A percentile compares a stretch with the other conserved stretches of the same genome.
Evolutionary conservation across 2,329 filamentous ascomycete species (phyloP).

Genomic region (Monosporascus sp.): DNA sequence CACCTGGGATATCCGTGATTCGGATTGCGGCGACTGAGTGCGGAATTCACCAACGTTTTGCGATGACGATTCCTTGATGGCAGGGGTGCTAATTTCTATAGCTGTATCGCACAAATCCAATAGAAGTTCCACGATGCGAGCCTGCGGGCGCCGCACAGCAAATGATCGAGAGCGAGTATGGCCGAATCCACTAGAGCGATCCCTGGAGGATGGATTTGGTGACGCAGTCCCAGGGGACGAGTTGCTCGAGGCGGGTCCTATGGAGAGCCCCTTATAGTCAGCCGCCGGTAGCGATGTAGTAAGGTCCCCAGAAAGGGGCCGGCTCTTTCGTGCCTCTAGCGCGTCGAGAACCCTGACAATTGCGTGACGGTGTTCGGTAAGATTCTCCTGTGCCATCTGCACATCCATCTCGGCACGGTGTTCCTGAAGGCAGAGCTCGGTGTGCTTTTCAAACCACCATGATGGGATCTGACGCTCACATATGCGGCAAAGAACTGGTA

Average conservation of each 20-base stretch:
- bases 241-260: slow-evolving; percentile 68
- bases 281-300: slow-evolving; percentile 49
- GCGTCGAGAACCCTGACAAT: slow-evolving; percentile 95
- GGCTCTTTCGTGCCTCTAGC: slow-evolving; percentile 72
- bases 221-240: slow-evolving; percentile 70
- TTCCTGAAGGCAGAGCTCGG: slow-evolving; percentile 90
- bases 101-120: slow-evolving; percentile 95
- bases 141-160: slow-evolving; percentile 81
- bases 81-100: slow-evolving; percentile 88
- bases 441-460: slow-evolving; percentile 99
- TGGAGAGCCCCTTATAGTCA: slow-evolving; percentile 84
- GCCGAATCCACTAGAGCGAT: slow-evolving; percentile 71
- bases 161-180: slow-evolving; percentile 82
- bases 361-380: slow-evolving; percentile 87
- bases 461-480: slow-evolving; percentile 95
- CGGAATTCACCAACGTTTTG: slow-evolving; percentile 71
- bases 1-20: slow-evolving; percentile 90
- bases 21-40: slow-evolving; percentile 92
- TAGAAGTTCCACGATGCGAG: slow-evolving; percentile 89
- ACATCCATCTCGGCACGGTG: slow-evolving; percentile 97
- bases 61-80: slow-evolving; percentile 77
- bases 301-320: slow-evolving; percentile 52
- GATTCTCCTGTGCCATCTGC: slow-evolving; percentile 86
- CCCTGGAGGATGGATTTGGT: slow-evolving; percentile 64
- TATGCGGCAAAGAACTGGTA: slow-evolving; percentile 87